Conservation (phyloP, 306 rosid genomes). For the Parietaria judaica region DNA sequence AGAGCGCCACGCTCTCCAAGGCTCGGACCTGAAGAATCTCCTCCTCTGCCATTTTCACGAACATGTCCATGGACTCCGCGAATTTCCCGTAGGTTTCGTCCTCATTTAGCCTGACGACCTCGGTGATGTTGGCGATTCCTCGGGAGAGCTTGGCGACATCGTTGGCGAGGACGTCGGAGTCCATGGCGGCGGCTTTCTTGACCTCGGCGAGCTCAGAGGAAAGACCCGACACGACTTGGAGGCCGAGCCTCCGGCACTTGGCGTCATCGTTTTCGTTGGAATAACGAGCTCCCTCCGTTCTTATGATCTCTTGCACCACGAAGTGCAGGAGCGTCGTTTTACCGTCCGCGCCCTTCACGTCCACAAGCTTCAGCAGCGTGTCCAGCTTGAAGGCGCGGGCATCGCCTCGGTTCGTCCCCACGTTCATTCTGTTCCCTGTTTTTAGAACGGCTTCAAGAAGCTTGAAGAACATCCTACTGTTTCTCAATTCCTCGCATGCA, state of each 20-base stretch:
- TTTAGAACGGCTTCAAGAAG: slow-evolving; percentile 93
- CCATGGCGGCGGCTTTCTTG: slow-evolving; percentile 94
- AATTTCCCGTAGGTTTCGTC: slow-evolving; percentile 41
- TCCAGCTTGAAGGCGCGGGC: slow-evolving; percentile 98
- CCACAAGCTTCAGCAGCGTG: slow-evolving; percentile 91
- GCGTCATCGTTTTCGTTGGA: slow-evolving; percentile 61
- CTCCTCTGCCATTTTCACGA: slow-evolving; percentile 70
- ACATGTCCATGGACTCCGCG: slow-evolving; percentile 62
- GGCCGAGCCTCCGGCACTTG: slow-evolving; percentile 73
- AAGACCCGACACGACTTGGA: slow-evolving; percentile 73
- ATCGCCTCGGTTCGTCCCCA: slow-evolving; percentile 95
- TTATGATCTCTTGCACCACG: slow-evolving; percentile 90
- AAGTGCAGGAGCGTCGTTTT: slow-evolving; percentile 89
- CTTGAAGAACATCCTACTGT: slow-evolving; percentile 88
- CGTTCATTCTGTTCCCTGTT: slow-evolving; percentile 96
- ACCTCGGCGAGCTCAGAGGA: slow-evolving; percentile 75
- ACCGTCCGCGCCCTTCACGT: slow-evolving; percentile 87
- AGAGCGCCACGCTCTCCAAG: slow-evolving; percentile 77
- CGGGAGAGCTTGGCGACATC: slow-evolving; percentile 76
- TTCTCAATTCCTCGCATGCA: slow-evolving; percentile 89
- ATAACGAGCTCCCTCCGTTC: slow-evolving; percentile 79
- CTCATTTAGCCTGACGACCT: slow-evolving; percentile 37
- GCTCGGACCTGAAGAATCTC: slow-evolving; percentile 72
- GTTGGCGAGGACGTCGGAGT: slow-evolving; percentile 59
- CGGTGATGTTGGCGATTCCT: slow-evolving; percentile 51